Evolutionary conservation across 257 asterid genomes (phyloP).

Genomic region (Nicotiana sylvestris): DNA sequence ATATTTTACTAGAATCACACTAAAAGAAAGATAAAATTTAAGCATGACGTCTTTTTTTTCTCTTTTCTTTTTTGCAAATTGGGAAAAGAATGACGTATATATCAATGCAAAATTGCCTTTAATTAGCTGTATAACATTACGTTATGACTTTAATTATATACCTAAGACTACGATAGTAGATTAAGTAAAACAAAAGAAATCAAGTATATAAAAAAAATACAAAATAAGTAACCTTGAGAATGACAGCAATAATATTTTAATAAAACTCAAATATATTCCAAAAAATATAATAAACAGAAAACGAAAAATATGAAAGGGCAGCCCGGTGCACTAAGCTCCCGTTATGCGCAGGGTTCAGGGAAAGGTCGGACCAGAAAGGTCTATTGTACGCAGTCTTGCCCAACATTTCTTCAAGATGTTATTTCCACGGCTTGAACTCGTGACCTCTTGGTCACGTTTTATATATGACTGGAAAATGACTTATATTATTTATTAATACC

Average conservation of each 20-base stretch:
- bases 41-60: not conserved
- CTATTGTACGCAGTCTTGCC: too few species aligned
- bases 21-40: not conserved
- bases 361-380: too few species aligned
- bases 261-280: not conserved
- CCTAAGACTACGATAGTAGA: not conserved
- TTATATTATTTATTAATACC: too few species aligned
- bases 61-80: not conserved
- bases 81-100: not conserved
- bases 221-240: not conserved
- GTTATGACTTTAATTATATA: not conserved
- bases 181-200: not conserved
- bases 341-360: too few species aligned
- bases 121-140: conserved; percentile 5
- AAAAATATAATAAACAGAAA: too few species aligned
- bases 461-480: too few species aligned
- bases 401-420: too few species aligned
- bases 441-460: too few species aligned
- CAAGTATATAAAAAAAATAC: not conserved
- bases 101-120: not conserved
- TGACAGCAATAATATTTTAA: not conserved
- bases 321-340: too few species aligned
- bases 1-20: not conserved
- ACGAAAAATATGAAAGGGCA: too few species aligned
- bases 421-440: too few species aligned